phyloP scores from a whole-genome alignment of 352 stramenopile species.

The Globisporangium cylindrosporum region DNA sequence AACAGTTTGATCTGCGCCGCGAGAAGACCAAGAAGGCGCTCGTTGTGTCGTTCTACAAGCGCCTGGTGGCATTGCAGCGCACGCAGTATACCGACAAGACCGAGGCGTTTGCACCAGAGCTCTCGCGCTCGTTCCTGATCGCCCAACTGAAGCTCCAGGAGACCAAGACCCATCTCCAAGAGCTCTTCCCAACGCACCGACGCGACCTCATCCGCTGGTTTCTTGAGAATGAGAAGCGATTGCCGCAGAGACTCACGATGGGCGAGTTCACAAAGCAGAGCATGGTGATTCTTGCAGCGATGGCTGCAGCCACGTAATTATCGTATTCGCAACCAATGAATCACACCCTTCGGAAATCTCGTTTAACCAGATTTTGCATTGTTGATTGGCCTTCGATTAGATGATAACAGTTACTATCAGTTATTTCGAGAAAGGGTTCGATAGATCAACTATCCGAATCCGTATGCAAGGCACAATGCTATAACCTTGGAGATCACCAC shows the following conservation, averaged over 20 bases:
- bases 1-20: slow-evolving; percentile 56
- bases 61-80: slow-evolving; percentile 50
- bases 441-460: not conserved
- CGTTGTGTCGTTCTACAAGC: slow-evolving; percentile 47
- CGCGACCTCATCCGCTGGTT: slow-evolving; percentile 56
- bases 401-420: too few species aligned
- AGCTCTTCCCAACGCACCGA: slow-evolving; percentile 55
- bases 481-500: too few species aligned
- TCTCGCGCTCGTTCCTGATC: slow-evolving; percentile 45
- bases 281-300: slow-evolving; percentile 38
- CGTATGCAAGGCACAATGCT: too few species aligned
- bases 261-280: slow-evolving; percentile 35
- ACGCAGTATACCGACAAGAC: slow-evolving; percentile 36
- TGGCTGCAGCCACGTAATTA: slow-evolving; percentile 24
- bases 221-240: slow-evolving; percentile 30
- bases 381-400: too few species aligned
- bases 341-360: too few species aligned
- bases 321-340: not conserved
- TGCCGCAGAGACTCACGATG: slow-evolving; percentile 26
- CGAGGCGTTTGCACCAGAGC: slow-evolving; percentile 23
- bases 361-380: too few species aligned
- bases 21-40: slow-evolving; percentile 64
- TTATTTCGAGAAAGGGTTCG: too few species aligned
- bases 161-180: slow-evolving; percentile 38
- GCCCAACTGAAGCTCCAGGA: slow-evolving; percentile 46